Evolutionary conservation across 768 basidiomycete species (phyloP).

Genomic region (Tephrocybe sp.): DNA sequence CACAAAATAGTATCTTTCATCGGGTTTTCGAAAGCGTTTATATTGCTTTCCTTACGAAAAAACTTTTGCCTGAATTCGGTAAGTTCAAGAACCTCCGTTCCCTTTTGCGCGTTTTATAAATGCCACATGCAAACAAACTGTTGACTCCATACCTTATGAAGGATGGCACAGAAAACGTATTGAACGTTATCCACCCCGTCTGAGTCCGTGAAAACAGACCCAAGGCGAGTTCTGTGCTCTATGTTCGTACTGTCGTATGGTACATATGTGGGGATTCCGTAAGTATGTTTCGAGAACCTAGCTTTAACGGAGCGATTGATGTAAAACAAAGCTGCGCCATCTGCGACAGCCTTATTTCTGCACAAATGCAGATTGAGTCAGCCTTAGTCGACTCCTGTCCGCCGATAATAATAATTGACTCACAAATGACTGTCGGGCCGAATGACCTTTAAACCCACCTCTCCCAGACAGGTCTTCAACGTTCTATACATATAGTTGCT

Average conservation of each 20-base stretch:
- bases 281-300: slow-evolving; percentile 36
- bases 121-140: not conserved
- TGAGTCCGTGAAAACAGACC: slow-evolving; percentile 3
- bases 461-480: slow-evolving; percentile 20
- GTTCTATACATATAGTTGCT: slow-evolving; percentile 39
- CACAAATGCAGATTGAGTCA: not conserved
- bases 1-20: slow-evolving; percentile 7
- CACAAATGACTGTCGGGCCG: slow-evolving; percentile 20
- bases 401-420: not conserved
- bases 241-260: slow-evolving; percentile 11
- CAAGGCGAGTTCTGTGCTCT: slow-evolving; percentile 15
- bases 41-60: slow-evolving; percentile 1
- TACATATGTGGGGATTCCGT: slow-evolving; percentile 24
- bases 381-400: not conserved
- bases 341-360: slow-evolving; percentile 46
- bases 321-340: slow-evolving; percentile 41
- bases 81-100: slow-evolving; percentile 10
- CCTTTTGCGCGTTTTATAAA: not conserved
- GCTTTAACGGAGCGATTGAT: slow-evolving; percentile 38
- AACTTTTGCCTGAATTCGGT: slow-evolving; percentile 11
- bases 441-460: slow-evolving; percentile 16
- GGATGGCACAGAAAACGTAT: slow-evolving; percentile 4
- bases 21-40: not conserved
- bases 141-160: slow-evolving; percentile 6
- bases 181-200: slow-evolving; percentile 7